Evolutionary conservation across 2,329 filamentous ascomycete genomes (phyloP), one percentile per base, ranked within the genome.

Genomic region (Lachnellula occidentalis): DNA sequence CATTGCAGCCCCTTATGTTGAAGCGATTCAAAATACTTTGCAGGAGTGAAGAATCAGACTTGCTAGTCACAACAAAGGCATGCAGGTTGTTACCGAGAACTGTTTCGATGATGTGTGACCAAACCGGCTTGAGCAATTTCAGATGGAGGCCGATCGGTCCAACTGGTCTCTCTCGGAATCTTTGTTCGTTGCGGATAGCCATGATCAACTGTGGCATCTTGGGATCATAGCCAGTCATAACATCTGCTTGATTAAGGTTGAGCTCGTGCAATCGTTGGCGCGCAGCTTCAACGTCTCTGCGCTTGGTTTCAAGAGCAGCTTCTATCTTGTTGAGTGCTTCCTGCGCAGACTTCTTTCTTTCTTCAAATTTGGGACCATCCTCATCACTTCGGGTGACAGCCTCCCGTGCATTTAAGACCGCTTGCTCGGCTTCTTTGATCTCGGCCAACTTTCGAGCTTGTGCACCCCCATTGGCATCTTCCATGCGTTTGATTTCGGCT

Each of bases 101-200:
- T 58, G 80, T 87, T 68, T 99, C 94, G 14, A 99, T 71, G 43
- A 95, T 83, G 0, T 82, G 80, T 1, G 86, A 87, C 94, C 94
- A 99, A 63, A 89, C 79, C 1, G 89, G 87, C 61, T 92, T 85
- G 36, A 83, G 74, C 22, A 99, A 74, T 61, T 83, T 85, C 50
- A 99, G 78, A 65, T 94, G 81, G 22, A 83, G 76, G 31, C 92
- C 94, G 14, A 97, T 76, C 0, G 94, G 94, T 0, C 94, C 94
- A 34, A 97, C 76, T 2, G 94, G 94, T 58, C 80, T 85, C 43
- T 80, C 74, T 22, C 76, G 74, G 66, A 95, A 97, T 0, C 83
- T 77, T 2, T 59, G 70, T 54, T 95, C 89, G n/a, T 76, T 73
- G 5, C 82, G 77, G 57, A 97, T 88, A n/a, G 78, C 79, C 51